phyloP scores from a whole-genome alignment of 2,329 filamentous ascomycete species.

The Arachnomyces sp. region DNA sequence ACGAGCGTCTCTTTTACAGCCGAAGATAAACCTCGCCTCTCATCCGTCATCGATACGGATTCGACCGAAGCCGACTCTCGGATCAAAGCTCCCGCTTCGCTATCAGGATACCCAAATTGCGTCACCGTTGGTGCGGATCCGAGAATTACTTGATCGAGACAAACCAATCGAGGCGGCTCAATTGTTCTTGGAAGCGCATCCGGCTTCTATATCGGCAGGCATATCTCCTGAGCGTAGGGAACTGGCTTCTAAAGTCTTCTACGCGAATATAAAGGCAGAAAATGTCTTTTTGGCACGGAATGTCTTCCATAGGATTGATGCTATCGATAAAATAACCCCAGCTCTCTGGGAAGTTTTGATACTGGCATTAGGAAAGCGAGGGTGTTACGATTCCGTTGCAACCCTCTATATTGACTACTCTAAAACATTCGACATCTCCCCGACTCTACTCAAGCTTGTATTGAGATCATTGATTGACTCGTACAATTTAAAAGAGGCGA shows the following conservation, averaged over 20 bases:
- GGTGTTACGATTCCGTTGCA: conserved; percentile 29
- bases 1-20: too few relatives aligned
- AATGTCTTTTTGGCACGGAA: conserved; percentile 32
- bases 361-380: conserved; percentile 26
- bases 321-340: conserved; percentile 22
- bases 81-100: too few relatives aligned
- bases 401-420: conserved; percentile 24
- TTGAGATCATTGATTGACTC: conserved; percentile 31
- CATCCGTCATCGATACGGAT: too few relatives aligned
- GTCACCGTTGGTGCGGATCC: conserved; percentile 13
- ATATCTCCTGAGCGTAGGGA: conserved; percentile 22
- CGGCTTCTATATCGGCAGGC: conserved; percentile 11
- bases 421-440: conserved; percentile 22
- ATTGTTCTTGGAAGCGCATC: conserved; percentile 24
- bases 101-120: not conserved
- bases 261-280: conserved; percentile 27
- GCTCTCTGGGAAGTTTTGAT: conserved; percentile 32
- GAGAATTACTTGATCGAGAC: conserved; percentile 19
- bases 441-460: conserved; percentile 26
- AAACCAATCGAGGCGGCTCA: conserved; percentile 30
- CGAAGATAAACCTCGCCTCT: too few relatives aligned
- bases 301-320: conserved; percentile 28
- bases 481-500: conserved; percentile 28
- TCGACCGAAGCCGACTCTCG: too few relatives aligned
- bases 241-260: conserved; percentile 25